Base-by-base conservation (phyloP, 495 filamentous ascomycete species). In the Penicillium diatomitis region DNA sequence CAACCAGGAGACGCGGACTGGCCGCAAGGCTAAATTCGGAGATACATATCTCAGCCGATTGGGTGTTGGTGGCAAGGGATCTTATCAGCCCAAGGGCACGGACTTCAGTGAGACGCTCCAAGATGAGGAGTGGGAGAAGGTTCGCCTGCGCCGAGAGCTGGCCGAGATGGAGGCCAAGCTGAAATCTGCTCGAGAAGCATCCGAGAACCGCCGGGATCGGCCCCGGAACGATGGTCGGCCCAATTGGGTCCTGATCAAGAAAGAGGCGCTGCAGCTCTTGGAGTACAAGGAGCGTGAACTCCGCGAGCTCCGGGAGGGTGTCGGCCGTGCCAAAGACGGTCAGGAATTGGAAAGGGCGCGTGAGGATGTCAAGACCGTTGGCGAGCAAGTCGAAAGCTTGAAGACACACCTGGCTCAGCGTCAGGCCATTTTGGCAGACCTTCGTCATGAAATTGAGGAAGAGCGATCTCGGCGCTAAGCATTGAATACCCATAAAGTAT, bases 111-210 rank as follows among this genome's bases (percentile, higher is more conserved):
- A 79, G 31, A 83, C 83, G 6, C 83, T 87, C 46, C 79, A 82
- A 52, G 86, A 90, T 55, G 78, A 81, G 47, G 90, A 95, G 53
- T 96, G 92, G 92, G 94, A 98, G 70, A 92, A 96, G 67, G 94
- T 97, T 32, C 79, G 90, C 46, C 76, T 98, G 42, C 89, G 91
- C 69, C 88, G 90, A 59, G 90, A 97, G 63, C 76, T 97, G 11
- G 75, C 78, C 9, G 91, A 96, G 57, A 68, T 98, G 40, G 90
- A 98, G 57, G 73, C 81, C 32, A 90, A 90, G 71, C 80, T 95
- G 43, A 78, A 84, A 28, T 78, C 83, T 38, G 83, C 91, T 3
- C 87, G 88, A 57, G 76, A 78, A 35, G 79, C 78, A 35, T 82
- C 83, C 8, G 78, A 81, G 35, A 65, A 65, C 46, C 70, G 75